A percentile compares a stretch with the other conserved stretches of the same genome.
These are phyloP conservation scores for Colletotrichum nymphaeae DNA, from an alignment of 2,329 filamentous ascomycete genomes.

Conservation along the genomic window DNA sequence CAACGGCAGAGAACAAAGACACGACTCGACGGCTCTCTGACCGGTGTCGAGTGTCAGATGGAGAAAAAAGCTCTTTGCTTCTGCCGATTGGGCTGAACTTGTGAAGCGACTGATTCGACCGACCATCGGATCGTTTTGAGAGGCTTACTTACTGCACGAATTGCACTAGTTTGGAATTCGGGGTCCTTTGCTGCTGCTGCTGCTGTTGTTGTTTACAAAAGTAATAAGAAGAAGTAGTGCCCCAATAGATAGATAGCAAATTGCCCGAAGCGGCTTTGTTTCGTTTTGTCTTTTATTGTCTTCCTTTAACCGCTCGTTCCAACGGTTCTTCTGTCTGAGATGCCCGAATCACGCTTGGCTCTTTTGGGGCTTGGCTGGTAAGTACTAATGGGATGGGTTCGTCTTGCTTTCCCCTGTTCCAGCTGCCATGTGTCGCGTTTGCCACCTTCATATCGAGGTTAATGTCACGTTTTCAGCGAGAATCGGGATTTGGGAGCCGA, in stretches of 20 bases:
- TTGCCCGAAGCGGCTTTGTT: not conserved
- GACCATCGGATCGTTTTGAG: conserved; percentile 9
- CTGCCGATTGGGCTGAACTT: not conserved
- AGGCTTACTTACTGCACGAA: not conserved
- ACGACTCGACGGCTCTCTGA: not conserved
- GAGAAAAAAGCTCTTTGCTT: not conserved
- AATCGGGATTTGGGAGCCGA: not conserved
- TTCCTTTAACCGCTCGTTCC: not conserved
- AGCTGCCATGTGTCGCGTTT: not conserved
- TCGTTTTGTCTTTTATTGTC: not conserved
- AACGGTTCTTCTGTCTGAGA: not conserved
- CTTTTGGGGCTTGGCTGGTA: not conserved
- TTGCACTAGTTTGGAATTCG: not conserved
- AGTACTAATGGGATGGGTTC: not conserved
- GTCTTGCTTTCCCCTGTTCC: not conserved
- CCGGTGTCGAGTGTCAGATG: not conserved
- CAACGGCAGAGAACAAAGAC: not conserved
- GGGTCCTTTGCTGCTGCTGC: not conserved
- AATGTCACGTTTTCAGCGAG: not conserved
- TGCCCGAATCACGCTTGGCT: not conserved
- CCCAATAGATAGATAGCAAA: not conserved
- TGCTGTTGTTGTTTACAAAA: not conserved
- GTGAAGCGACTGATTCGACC: not conserved
- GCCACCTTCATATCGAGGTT: not conserved
- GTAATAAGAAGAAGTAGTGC: no score